Conservation (phyloP, 768 basidiomycete species). For the Termitomyces sp. region DNA sequence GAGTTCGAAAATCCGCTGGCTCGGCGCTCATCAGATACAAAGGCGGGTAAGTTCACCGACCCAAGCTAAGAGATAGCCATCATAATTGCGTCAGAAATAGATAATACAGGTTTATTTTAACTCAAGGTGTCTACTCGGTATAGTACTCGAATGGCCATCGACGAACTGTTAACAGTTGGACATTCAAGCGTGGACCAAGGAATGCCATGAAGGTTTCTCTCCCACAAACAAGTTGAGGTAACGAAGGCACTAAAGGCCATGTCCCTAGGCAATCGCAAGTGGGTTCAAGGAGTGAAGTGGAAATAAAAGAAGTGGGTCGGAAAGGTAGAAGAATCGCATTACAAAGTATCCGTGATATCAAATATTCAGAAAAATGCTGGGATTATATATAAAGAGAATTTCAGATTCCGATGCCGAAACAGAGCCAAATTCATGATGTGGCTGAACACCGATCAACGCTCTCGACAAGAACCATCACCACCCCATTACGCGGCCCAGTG, state of each 20-base stretch:
- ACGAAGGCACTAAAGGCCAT: constrained; percentile 71
- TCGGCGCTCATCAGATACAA: not conserved
- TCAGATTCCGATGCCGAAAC: constrained; percentile 21
- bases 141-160: constrained; percentile 77
- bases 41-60: not conserved
- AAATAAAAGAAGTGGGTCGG: constrained; percentile 7
- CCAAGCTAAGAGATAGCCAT: not conserved
- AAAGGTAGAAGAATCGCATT: constrained; percentile 2
- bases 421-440: constrained; percentile 28
- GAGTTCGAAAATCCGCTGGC: not conserved
- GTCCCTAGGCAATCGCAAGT: constrained; percentile 75
- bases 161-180: constrained; percentile 32
- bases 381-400: constrained; percentile 6
- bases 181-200: constrained; percentile 78
- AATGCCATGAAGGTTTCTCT: constrained; percentile 34
- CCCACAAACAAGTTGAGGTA: constrained; percentile 74
- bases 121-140: constrained; percentile 44
- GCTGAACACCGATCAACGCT: constrained; percentile 21
- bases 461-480: constrained; percentile 32
- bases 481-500: constrained; percentile 23
- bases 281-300: constrained; percentile 26
- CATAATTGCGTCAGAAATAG: not conserved
- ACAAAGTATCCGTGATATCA: not conserved
- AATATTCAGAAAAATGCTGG: not conserved
- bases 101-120: not conserved